Evolutionary conservation across 192 early-diverging fungal species (phyloP).

Genomic region (Coemansia sp.): DNA sequence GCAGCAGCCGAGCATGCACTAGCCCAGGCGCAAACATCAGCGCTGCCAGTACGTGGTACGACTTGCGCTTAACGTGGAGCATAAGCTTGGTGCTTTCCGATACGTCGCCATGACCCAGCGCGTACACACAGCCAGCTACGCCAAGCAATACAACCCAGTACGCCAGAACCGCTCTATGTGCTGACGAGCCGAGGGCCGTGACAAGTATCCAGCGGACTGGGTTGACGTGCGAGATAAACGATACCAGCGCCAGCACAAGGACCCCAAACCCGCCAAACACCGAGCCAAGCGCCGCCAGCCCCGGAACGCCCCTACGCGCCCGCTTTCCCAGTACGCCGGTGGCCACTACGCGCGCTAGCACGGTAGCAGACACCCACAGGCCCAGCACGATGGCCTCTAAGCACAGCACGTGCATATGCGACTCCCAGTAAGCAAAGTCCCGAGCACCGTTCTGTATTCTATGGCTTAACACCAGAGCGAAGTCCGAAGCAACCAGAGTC

Average conservation of each 20-base stretch:
- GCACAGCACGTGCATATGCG: conserved; percentile 10
- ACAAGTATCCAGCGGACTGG: conserved; percentile 1
- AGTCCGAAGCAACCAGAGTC: conserved; percentile 7
- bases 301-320: background rate
- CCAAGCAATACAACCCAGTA: conserved; percentile 35
- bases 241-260: conserved; percentile 13
- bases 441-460: background rate
- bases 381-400: conserved; percentile 17
- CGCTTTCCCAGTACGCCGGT: background rate
- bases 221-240: conserved; percentile 8
- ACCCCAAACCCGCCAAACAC: conserved; percentile 4
- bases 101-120: background rate
- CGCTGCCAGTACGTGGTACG: conserved; percentile 80
- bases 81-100: conserved; percentile 12
- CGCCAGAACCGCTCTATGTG: conserved; percentile 6
- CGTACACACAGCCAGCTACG: conserved; percentile 1
- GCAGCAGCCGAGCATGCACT: conserved; percentile 59
- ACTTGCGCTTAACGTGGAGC: conserved; percentile 78
- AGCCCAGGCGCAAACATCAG: conserved; percentile 85
- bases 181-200: background rate
- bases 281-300: background rate
- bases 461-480: background rate
- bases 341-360: background rate
- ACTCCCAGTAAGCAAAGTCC: conserved; percentile 1
- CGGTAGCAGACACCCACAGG: background rate